Conservation (phyloP, 257 asterid genomes). For the Ligustrum vulgare region DNA sequence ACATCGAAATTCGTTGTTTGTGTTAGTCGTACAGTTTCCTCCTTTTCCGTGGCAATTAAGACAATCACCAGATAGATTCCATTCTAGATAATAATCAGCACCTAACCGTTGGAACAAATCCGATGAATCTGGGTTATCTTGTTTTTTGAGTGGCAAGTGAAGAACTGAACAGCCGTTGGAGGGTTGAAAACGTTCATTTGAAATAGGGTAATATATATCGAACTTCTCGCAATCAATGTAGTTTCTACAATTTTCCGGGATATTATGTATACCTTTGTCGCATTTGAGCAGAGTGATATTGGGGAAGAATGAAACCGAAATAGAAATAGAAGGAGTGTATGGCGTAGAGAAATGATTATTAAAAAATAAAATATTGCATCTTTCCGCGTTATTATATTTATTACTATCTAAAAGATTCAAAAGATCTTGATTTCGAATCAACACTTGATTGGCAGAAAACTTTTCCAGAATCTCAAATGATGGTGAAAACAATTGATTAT, state of each 20-base stretch:
- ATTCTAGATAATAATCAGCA: conserved; percentile 28
- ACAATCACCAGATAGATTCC: conserved; percentile 37
- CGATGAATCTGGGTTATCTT: neutral
- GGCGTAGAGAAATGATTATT: too few relatives aligned
- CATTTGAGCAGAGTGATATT: conserved; percentile 34
- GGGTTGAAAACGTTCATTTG: neutral
- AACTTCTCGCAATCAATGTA: neutral
- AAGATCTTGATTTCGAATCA: neutral
- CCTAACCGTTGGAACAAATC: conserved; percentile 13
- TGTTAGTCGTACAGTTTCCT: conserved; percentile 26
- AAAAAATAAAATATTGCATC: too few relatives aligned
- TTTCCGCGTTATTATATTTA: too few relatives aligned
- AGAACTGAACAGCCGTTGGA: neutral
- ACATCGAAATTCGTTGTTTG: neutral
- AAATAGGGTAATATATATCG: neutral
- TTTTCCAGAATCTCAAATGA: neutral
- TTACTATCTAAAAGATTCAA: accelerated
- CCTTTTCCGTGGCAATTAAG: conserved; percentile 27
- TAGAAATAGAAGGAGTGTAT: conserved; percentile 1
- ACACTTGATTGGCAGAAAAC: neutral
- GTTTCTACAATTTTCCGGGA: neutral
- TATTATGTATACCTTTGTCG: neutral
- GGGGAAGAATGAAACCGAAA: conserved; percentile 22
- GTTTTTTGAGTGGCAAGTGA: conserved; percentile 25
- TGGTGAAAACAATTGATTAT: neutral